phyloP scores from a whole-genome alignment of 768 basidiomycete genomes.

The Mycena rebaudengoi region DNA sequence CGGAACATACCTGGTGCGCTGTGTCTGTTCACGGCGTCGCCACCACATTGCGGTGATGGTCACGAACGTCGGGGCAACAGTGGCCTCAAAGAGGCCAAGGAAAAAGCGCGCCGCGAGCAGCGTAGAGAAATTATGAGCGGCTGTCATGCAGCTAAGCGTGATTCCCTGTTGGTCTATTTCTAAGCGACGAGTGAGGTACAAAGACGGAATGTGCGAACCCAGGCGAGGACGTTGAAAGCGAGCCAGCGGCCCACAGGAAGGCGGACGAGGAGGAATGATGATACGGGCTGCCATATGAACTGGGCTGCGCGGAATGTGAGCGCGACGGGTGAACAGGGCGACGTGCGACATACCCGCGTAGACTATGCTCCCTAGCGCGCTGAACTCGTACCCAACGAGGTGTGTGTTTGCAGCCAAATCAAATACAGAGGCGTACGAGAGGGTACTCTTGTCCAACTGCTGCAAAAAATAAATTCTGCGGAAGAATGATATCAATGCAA shows the following conservation, averaged over 20 bases:
- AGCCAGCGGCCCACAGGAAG: conserved; percentile 40
- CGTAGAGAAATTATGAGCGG: conserved; percentile 18
- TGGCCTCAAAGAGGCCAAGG: conserved; percentile 27
- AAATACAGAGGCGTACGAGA: conserved; percentile 27
- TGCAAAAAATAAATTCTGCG: conserved; percentile 28
- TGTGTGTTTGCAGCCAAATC: conserved; percentile 8
- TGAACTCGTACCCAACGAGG: conserved; percentile 25
- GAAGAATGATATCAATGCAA: no score
- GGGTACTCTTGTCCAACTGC: conserved; percentile 26
- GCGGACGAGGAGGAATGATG: conserved; percentile 28
- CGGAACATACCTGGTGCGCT: no score
- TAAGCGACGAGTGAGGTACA: not conserved
- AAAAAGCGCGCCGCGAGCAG: conserved; percentile 26
- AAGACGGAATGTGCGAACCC: conserved; percentile 28
- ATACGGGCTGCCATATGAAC: conserved; percentile 28
- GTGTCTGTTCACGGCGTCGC: conserved; percentile 27
- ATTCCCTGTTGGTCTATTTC: conserved; percentile 7
- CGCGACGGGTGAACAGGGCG: not conserved
- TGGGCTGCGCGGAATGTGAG: conserved; percentile 14
- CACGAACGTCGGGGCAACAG: conserved; percentile 24
- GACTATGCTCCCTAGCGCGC: conserved; percentile 21
- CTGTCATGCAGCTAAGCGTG: conserved; percentile 22
- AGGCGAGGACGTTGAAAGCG: conserved; percentile 40
- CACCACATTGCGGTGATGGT: conserved; percentile 33
- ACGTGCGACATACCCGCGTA: conserved; percentile 16